Evolutionary conservation across 2,329 filamentous ascomycete genomes (phyloP).

Genomic region (Penicillium sp.): DNA sequence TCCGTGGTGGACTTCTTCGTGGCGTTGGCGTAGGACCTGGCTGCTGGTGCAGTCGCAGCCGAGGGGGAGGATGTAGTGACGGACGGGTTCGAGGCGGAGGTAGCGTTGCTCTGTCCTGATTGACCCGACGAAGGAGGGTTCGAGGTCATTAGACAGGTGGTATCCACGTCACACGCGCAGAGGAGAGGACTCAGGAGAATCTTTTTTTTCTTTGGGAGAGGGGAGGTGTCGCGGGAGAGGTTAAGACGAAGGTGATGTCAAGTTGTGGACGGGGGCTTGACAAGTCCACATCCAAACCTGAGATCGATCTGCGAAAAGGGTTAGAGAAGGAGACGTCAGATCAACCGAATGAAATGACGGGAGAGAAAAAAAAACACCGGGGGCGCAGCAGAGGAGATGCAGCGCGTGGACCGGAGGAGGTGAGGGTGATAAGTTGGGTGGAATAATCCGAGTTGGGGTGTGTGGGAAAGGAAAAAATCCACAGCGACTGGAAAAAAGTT

Average conservation of each 20-base stretch:
- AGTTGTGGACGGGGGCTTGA: constrained; percentile 24
- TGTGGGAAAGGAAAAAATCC: constrained; percentile 25
- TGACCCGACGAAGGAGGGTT: constrained; percentile 52
- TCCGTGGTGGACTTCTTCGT: constrained; percentile 61
- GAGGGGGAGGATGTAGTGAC: constrained; percentile 47
- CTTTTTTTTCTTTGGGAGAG: background rate
- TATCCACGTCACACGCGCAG: constrained; percentile 31
- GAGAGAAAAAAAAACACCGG: constrained; percentile 11
- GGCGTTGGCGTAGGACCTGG: constrained; percentile 63
- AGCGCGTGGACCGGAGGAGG: constrained; percentile 24
- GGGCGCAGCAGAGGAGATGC: constrained; percentile 23
- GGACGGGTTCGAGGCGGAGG: constrained; percentile 45
- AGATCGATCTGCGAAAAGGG: constrained; percentile 18
- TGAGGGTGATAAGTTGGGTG: constrained; percentile 7
- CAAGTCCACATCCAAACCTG: constrained; percentile 31
- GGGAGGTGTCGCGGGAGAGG: background rate
- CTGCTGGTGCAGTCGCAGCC: constrained; percentile 57
- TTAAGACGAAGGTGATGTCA: constrained; percentile 26
- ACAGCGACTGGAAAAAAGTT: constrained; percentile 21
- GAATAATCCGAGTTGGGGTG: constrained; percentile 16
- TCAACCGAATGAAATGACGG: constrained; percentile 23
- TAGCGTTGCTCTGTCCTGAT: constrained; percentile 49
- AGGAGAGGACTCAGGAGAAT: constrained; percentile 13
- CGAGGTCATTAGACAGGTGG: constrained; percentile 63
- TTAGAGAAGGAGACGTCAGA: constrained; percentile 16